A percentile compares a stretch with the other conserved stretches of the same genome.
Conservation (phyloP, 805 yeast genomes). For the Blastobotrys muscicola region DNA sequence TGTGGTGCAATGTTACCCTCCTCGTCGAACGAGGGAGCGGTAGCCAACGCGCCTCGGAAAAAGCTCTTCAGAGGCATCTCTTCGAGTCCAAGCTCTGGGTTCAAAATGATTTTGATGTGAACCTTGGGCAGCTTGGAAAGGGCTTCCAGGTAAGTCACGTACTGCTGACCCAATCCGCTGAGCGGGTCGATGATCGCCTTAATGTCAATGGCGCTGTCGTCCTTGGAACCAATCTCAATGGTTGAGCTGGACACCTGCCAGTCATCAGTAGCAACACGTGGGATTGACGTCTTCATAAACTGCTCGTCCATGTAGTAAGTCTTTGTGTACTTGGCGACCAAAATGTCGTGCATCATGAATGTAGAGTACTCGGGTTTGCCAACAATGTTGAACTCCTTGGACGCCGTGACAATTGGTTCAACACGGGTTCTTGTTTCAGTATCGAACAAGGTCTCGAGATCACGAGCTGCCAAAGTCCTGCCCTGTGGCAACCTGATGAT, state of each 20-base stretch:
- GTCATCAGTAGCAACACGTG: constrained; percentile 16
- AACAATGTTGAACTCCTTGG: too few species aligned
- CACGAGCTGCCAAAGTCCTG: neutral
- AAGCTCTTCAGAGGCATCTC: constrained; percentile 47
- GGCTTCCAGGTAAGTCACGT: constrained; percentile 37
- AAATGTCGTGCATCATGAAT: constrained; percentile 9
- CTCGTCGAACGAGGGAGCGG: constrained; percentile 23
- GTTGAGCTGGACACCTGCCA: constrained; percentile 25
- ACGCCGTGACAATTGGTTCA: too few species aligned
- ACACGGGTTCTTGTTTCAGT: too few species aligned
- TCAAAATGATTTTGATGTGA: constrained; percentile 43
- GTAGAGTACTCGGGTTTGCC: neutral
- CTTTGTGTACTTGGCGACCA: constrained; percentile 14
- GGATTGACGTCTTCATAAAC: constrained; percentile 11
- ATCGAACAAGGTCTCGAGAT: neutral
- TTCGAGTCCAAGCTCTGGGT: constrained; percentile 42
- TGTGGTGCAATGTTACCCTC: constrained; percentile 23
- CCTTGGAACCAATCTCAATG: constrained; percentile 34
- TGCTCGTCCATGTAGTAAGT: constrained; percentile 9
- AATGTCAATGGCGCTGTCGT: constrained; percentile 34
- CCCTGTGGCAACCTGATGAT: neutral
- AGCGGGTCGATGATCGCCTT: constrained; percentile 63
- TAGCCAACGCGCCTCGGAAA: constrained; percentile 40
- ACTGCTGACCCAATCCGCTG: constrained; percentile 56
- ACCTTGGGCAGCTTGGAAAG: constrained; percentile 40